These are phyloP conservation scores for Fusarium sp. DNA, from an alignment of 2,329 filamentous ascomycete genomes.

Conservation along the genomic window DNA sequence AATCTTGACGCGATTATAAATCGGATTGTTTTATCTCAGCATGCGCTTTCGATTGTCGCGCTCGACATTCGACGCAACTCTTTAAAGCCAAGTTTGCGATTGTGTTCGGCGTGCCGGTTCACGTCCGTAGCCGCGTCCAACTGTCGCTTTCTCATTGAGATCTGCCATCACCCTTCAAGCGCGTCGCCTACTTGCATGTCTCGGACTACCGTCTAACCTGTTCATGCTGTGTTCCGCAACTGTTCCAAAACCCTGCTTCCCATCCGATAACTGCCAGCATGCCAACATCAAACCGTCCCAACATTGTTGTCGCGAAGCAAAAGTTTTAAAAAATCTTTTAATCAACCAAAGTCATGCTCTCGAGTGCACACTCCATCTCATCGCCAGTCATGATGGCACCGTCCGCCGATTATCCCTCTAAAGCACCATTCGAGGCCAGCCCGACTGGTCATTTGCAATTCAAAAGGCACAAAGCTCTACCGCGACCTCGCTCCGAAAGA, in stretches of 20 bases:
- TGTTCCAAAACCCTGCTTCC: constrained; percentile 27
- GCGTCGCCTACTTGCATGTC: constrained; percentile 41
- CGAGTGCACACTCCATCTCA: constrained; percentile 42
- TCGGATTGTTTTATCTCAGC: constrained; percentile 28
- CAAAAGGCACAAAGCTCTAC: constrained; percentile 60
- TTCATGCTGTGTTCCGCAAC: constrained; percentile 38
- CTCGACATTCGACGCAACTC: constrained; percentile 34
- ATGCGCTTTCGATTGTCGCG: constrained; percentile 37
- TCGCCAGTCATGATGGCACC: constrained; percentile 51
- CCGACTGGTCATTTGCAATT: constrained; percentile 53
- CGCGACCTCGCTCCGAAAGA: constrained; percentile 49
- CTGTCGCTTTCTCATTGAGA: constrained; percentile 28
- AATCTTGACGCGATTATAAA: constrained; percentile 9
- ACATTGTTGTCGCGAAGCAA: constrained; percentile 41
- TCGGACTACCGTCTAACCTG: constrained; percentile 32
- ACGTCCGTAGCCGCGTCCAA: constrained; percentile 30
- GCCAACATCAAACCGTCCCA: constrained; percentile 34
- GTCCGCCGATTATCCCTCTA: constrained; percentile 45
- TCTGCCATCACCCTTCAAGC: constrained; percentile 17
- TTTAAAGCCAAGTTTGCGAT: constrained; percentile 39
- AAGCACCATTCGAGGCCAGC: constrained; percentile 43
- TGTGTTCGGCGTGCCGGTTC: constrained; percentile 34
- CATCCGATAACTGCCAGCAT: constrained; percentile 42
- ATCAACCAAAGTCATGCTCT: constrained; percentile 43
- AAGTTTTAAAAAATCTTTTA: constrained; percentile 28